Conservation (phyloP, 1,284 basidiomycete species). For the Phlebopus sp. region DNA sequence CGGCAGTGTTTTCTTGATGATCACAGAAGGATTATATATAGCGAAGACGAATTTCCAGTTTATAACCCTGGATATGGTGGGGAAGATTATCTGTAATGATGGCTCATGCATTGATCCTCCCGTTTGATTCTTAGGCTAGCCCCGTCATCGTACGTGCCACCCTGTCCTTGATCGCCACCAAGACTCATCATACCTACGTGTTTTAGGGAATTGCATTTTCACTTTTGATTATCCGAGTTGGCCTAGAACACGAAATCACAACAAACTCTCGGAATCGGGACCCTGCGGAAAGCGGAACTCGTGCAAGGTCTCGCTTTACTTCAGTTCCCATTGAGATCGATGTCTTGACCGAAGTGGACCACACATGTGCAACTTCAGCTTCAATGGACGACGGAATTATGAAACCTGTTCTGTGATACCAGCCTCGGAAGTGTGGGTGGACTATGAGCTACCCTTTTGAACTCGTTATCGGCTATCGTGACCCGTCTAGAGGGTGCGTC, state of each 20-base stretch:
- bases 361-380: too few species aligned
- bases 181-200: background rate
- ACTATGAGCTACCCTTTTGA: too few species aligned
- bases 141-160: background rate
- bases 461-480: too few species aligned
- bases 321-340: background rate
- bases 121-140: background rate
- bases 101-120: background rate
- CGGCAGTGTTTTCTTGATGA: background rate
- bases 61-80: background rate
- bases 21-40: background rate
- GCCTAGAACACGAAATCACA: background rate
- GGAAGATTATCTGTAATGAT: background rate
- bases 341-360: background rate
- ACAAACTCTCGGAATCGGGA: background rate
- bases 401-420: too few species aligned
- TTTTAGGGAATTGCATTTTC: background rate
- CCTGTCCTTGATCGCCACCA: background rate
- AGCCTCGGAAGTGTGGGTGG: too few species aligned
- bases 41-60: background rate
- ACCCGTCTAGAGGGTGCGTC: too few species aligned
- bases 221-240: background rate
- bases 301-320: background rate
- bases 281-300: background rate
- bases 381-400: too few species aligned